phyloP scores from a whole-genome alignment of 257 asterid genomes.

The Capsicum chinense region DNA sequence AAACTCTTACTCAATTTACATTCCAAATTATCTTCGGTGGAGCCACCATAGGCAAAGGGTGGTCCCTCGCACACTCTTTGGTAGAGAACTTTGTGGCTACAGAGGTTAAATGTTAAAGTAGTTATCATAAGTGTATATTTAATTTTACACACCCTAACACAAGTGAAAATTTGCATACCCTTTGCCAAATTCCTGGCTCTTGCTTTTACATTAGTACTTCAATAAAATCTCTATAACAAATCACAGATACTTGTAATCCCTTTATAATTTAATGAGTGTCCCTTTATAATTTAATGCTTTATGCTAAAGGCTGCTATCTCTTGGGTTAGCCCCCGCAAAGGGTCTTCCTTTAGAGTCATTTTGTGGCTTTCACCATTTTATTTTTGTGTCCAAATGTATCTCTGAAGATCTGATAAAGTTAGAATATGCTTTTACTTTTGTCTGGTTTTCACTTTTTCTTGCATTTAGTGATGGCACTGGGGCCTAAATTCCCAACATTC shows the following conservation, averaged over 20 bases:
- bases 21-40: too few species aligned
- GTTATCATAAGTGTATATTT: too few species aligned
- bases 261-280: neutral
- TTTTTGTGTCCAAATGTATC: neutral
- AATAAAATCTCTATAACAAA: neutral
- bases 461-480: neutral
- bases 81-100: too few species aligned
- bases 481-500: conserved; percentile 22
- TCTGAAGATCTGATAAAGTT: conserved; percentile 15
- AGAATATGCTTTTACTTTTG: conserved; percentile 22
- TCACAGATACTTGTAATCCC: neutral
- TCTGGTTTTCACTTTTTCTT: neutral
- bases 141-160: too few species aligned
- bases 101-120: too few species aligned
- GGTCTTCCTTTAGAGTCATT: neutral
- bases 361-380: neutral
- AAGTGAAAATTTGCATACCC: too few species aligned
- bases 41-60: too few species aligned
- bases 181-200: too few species aligned
- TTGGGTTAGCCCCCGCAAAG: neutral
- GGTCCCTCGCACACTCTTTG: too few species aligned
- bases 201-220: too few species aligned
- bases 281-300: neutral
- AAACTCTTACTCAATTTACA: too few species aligned
- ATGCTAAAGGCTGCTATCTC: neutral